Evolutionary conservation across 2,329 filamentous ascomycete genomes (phyloP).

Genomic region (Fulvia fulva): DNA sequence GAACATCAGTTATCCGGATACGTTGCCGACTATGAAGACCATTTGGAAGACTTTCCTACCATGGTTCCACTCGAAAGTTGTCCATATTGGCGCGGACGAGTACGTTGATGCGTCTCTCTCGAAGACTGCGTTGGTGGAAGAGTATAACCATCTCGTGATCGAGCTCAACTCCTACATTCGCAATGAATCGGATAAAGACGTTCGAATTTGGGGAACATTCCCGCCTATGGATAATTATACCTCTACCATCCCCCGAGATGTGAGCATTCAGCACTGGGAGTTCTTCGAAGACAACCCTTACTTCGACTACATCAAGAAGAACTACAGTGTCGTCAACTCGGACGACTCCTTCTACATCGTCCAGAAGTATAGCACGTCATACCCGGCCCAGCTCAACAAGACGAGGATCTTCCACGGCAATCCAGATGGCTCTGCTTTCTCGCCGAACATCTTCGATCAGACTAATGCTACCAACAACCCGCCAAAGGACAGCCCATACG

Average conservation of each 20-base stretch:
- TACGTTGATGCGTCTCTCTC: constrained; percentile 34
- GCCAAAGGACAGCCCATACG: constrained; percentile 34
- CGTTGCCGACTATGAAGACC: constrained; percentile 50
- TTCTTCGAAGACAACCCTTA: constrained; percentile 52
- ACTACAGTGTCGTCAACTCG: constrained; percentile 52
- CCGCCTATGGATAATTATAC: constrained; percentile 38
- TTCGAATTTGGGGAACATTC: constrained; percentile 57
- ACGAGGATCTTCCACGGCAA: constrained; percentile 47
- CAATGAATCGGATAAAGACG: constrained; percentile 40
- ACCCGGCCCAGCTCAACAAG: constrained; percentile 47
- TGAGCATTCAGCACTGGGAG: constrained; percentile 56
- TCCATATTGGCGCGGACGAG: constrained; percentile 56
- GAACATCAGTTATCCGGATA: constrained; percentile 54
- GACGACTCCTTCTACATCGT: constrained; percentile 53
- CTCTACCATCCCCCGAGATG: constrained; percentile 41
- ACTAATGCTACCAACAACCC: constrained; percentile 49
- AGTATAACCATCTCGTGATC: constrained; percentile 54
- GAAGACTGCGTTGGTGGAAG: constrained; percentile 38
- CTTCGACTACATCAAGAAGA: constrained; percentile 41
- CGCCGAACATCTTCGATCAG: constrained; percentile 50
- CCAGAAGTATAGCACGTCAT: constrained; percentile 47
- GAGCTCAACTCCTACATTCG: constrained; percentile 48
- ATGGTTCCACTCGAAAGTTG: constrained; percentile 55
- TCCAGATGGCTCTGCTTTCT: constrained; percentile 42
- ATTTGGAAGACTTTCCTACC: constrained; percentile 53